Percentiles rank a stretch among this genome's conserved stretches.
phyloP scores from a whole-genome alignment of 2,329 filamentous ascomycete genomes.

The Rhinocladiella similis region DNA sequence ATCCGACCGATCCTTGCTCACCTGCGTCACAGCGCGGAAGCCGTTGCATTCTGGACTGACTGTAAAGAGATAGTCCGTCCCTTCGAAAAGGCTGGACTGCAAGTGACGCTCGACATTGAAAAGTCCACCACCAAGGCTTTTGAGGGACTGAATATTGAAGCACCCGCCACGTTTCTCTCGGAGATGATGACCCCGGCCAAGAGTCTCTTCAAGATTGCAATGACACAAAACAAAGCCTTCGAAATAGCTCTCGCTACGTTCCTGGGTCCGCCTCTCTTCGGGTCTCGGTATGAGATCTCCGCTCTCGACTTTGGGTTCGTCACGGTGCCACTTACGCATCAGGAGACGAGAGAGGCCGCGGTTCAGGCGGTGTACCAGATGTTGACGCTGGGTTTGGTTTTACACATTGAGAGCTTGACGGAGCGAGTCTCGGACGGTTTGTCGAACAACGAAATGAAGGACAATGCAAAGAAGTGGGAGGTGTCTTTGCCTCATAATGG shows the following conservation, averaged over 20 bases:
- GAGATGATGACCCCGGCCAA: constrained; percentile 18
- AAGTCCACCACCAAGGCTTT: constrained; percentile 5
- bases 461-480: background rate
- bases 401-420: constrained; percentile 5
- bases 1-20: constrained; percentile 59
- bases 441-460: background rate
- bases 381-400: constrained; percentile 17
- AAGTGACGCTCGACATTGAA: constrained; percentile 3
- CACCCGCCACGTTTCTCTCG: constrained; percentile 8
- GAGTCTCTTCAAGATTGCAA: constrained; percentile 15
- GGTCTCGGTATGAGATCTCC: constrained; percentile 23
- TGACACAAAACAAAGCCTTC: constrained; percentile 17
- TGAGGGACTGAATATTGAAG: constrained; percentile 10
- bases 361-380: constrained; percentile 10
- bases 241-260: constrained; percentile 22
- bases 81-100: constrained; percentile 21
- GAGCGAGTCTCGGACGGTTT: background rate
- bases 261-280: constrained; percentile 24
- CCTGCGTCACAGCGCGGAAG: constrained; percentile 49
- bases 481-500: constrained; percentile 20
- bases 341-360: constrained; percentile 15
- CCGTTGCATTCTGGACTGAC: constrained; percentile 30
- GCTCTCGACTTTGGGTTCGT: constrained; percentile 21
- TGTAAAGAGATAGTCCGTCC: constrained; percentile 33
- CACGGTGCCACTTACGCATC: constrained; percentile 6